Conservation (phyloP, 1,139 yeast species). For the Blastobotrys capitulatus region DNA sequence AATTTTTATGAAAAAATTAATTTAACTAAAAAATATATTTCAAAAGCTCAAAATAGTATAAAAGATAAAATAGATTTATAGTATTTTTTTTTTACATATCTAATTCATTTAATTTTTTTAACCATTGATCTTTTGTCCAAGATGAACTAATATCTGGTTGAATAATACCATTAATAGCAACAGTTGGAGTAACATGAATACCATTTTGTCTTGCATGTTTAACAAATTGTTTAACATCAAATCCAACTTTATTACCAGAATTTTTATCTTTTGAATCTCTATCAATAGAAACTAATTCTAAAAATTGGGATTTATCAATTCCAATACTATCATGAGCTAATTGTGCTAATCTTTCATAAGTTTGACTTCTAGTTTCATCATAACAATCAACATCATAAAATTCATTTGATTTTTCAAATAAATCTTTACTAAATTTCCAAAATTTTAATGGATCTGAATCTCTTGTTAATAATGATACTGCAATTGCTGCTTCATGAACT, state of each 20-base stretch:
- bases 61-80: neutral
- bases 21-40: neutral
- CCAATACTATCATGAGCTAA: constrained; percentile 42
- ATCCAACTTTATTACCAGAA: constrained; percentile 52
- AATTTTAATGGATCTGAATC: constrained; percentile 43
- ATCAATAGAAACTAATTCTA: constrained; percentile 28
- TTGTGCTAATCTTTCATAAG: constrained; percentile 50
- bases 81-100: neutral
- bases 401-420: constrained; percentile 40
- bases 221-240: constrained; percentile 68
- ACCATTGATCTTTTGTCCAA: constrained; percentile 29
- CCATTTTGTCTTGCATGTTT: constrained; percentile 71
- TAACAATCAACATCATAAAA: constrained; percentile 62
- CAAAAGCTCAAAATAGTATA: neutral
- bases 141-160: constrained; percentile 40
- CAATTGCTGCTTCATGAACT: constrained; percentile 68
- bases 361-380: constrained; percentile 50
- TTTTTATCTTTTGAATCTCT: constrained; percentile 39
- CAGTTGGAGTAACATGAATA: constrained; percentile 83
- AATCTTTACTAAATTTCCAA: constrained; percentile 54
- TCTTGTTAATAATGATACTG: constrained; percentile 49
- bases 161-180: constrained; percentile 61
- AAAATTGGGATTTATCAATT: constrained; percentile 27
- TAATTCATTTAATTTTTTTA: constrained; percentile 21
- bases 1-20: neutral